Base-by-base conservation (phyloP, 768 basidiomycete species). In the Lactifluus rugatus region DNA sequence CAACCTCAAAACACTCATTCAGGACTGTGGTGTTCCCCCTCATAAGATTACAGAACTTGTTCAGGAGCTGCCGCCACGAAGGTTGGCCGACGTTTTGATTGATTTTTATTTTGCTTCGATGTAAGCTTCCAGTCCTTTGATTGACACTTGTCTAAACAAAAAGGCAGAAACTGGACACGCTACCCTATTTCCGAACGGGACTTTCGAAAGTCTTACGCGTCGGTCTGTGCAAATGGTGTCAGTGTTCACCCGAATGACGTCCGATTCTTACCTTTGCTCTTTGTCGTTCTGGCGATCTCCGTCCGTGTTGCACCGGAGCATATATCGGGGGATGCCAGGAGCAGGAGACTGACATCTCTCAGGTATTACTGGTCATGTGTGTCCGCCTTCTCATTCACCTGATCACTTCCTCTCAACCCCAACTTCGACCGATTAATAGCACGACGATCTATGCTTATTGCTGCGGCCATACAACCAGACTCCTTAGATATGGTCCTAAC, bases 281-380 rank as follows among this genome's bases (percentile, higher is more conserved):
- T 95, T 68, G 92, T 94, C 44, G 89, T 95, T 1, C 76, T 97
- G 37, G 93, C 93, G 13, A 89, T 93, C 48, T 80, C 92, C 16
- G 88, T 86, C 14, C 76, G 93, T 61, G 74, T 95, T 25, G 89
- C 93, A 3, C 92, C 93, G 3, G 91, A 93, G 65, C 77, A 81
- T 57, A 82, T 95, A 64, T 87, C 78, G 32, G 92, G 91, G 1
- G 89, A 93, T 70, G 81, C 85, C 56, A 80, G 84, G 47, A 82
- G 75, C 45, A 77, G 88, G 53, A 78, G 88, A 66, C 75, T 92
- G 26, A 91, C 87, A 8, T 93, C 91, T 37, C 73, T 92, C 51
- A 81, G 92, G 60, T 95, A 92, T 74, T 95, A 96, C 68, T 97
- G 93, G 93, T 90, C 87, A 54, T 94, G 92, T 94, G 68, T 72